Base-by-base conservation (phyloP, 2,329 filamentous ascomycete genomes). In the Rugonectria rugulosa region DNA sequence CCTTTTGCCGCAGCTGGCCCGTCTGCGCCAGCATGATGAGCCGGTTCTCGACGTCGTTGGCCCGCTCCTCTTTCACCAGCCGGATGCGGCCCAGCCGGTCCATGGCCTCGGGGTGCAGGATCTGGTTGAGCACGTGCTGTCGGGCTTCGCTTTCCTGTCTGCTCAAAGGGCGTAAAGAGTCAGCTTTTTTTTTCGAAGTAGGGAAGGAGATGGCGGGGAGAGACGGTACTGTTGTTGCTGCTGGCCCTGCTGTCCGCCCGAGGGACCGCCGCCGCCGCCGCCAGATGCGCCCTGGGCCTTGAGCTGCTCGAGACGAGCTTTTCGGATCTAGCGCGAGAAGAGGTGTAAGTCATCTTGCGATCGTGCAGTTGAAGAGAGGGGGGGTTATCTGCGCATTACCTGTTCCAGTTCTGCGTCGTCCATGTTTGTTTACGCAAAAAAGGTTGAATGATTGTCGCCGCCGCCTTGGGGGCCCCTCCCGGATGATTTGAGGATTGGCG, bases 31-130 rank as follows among this genome's bases (percentile, higher is more conserved):
- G 85, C 87, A 89, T 92, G 74, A 99, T 93, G 53, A 99, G 84
- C 45, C 94, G 79, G 81, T 96, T 93, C 80, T 99, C 95, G 53
- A 99, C 86, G 69, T 97, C 92, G 59, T 83, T 85, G 29, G 95
- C 95, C 68, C 95, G 91, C 66, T 89, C 88, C 73, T 93, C 92
- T 78, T 98, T 98, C 71, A 99, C 95, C 57, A 99, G 87, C 27
- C 94, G 89, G 77, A 99, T 98, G 63, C 95, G 91, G 53, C 91
- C 92, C 1, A 99, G 84, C 12, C 95, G 90, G 78, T 99, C 95
- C 57, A 92, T 90, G 15, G 95, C 95, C 70, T 94, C 92, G 64
- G 95, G 95, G 68, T 93, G 88, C 59, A 99, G 91, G 79, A 99
- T 98, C 76, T 98, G 95, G 66, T 84, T 85, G 60, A 99, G 88